A percentile compares a stretch with the other conserved stretches of the same genome.
Conservation (phyloP, 148 eudicot species). For the Rhododendron vialii region DNA sequence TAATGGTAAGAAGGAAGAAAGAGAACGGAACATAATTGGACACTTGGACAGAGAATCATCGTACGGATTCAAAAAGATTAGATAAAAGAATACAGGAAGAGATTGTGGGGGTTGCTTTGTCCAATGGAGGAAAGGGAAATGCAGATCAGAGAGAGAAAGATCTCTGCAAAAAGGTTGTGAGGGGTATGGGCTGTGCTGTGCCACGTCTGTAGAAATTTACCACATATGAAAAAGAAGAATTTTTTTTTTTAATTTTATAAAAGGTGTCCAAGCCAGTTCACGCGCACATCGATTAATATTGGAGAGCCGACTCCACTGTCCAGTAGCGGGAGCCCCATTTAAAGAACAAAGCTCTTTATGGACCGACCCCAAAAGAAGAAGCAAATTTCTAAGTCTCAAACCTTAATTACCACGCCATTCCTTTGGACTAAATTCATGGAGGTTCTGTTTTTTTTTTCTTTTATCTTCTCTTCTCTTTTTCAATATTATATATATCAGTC, state of each 20-base stretch:
- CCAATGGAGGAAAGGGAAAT: background rate
- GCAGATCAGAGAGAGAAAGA: background rate
- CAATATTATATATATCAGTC: too few species aligned
- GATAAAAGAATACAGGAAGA: background rate
- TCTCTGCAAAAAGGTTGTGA: background rate
- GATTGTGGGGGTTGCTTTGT: background rate
- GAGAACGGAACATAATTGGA: background rate
- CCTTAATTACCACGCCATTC: too few species aligned
- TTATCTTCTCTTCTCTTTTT: too few species aligned
- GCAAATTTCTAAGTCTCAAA: too few species aligned
- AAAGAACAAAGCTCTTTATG: too few species aligned
- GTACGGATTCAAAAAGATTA: background rate
- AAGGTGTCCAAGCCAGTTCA: background rate
- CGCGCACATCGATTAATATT: accelerated
- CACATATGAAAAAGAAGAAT: background rate
- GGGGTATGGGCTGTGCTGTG: constrained; percentile 1
- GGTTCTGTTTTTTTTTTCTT: too few species aligned
- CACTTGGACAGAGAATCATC: background rate
- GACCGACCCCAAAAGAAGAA: too few species aligned
- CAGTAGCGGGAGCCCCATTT: background rate
- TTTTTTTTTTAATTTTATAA: too few species aligned
- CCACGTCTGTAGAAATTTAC: background rate
- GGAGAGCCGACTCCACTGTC: background rate
- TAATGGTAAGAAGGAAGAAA: background rate
- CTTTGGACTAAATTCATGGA: too few species aligned